phyloP scores from a whole-genome alignment of 2,329 filamentous ascomycete species.

The Botrytis deweyae region DNA sequence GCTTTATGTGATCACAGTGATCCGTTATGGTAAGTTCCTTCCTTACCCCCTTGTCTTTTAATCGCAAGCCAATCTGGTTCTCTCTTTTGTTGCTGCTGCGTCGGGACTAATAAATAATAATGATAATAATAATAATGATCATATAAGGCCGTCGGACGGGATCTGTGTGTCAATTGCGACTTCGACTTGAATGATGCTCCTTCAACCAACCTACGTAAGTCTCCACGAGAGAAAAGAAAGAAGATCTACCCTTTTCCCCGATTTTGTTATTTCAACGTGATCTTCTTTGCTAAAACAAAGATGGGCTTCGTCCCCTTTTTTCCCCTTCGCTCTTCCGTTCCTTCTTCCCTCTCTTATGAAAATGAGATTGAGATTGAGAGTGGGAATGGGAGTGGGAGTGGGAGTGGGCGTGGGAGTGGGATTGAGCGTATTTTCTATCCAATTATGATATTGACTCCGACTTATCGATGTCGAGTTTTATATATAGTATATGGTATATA shows the following conservation, averaged over 20 bases:
- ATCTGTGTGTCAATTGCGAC: background rate
- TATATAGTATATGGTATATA: background rate
- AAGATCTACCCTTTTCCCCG: background rate
- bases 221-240: background rate
- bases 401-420: background rate
- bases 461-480: background rate
- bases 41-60: conserved; percentile 7
- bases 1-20: background rate
- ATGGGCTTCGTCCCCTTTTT: background rate
- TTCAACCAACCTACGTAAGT: background rate
- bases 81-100: background rate
- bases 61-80: background rate
- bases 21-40: conserved; percentile 7
- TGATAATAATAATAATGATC: too few relatives aligned
- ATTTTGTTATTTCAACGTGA: background rate
- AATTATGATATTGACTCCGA: background rate
- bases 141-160: background rate
- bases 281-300: background rate
- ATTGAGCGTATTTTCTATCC: background rate
- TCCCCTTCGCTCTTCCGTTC: background rate
- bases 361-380: background rate
- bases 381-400: background rate
- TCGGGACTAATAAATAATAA: background rate
- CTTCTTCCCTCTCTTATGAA: background rate
- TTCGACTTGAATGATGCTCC: background rate